Conservation (phyloP, 441 rosid genomes). For the Pelargonium myrrhifolium region DNA sequence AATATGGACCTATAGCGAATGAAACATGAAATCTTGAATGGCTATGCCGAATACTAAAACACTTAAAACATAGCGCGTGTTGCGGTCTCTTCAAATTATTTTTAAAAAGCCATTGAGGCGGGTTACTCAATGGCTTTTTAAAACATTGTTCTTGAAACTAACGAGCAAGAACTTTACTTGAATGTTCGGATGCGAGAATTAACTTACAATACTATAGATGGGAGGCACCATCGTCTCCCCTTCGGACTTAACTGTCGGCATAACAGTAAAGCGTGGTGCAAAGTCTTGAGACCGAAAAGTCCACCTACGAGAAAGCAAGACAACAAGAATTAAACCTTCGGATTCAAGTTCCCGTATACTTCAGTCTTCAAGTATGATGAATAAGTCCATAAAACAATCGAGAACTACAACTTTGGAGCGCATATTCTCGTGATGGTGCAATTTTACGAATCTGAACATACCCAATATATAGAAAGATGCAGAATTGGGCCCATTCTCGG, state of each 20-base stretch:
- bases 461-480: conserved; percentile 82
- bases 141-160: not conserved
- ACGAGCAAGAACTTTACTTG: not conserved
- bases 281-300: conserved; percentile 78
- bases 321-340: not conserved
- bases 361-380: not conserved
- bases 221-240: conserved; percentile 49
- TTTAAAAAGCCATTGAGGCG: too few relatives aligned
- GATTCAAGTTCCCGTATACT: not conserved
- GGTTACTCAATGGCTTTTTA: too few relatives aligned
- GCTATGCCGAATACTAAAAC: too few relatives aligned
- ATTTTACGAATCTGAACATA: conserved; percentile 22
- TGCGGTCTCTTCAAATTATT: too few relatives aligned
- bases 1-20: too few relatives aligned
- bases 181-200: not conserved
- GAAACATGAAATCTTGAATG: too few relatives aligned
- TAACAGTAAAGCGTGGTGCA: conserved; percentile 69
- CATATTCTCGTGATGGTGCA: not conserved
- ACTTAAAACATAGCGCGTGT: too few relatives aligned
- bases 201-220: conserved; percentile 66
- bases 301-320: conserved; percentile 47
- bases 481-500: conserved; percentile 80
- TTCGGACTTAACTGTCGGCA: conserved; percentile 61
- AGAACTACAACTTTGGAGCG: not conserved
- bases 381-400: not conserved